Conservation (phyloP, 148 eudicot species). For the Amaranthus hypochondriacus region DNA sequence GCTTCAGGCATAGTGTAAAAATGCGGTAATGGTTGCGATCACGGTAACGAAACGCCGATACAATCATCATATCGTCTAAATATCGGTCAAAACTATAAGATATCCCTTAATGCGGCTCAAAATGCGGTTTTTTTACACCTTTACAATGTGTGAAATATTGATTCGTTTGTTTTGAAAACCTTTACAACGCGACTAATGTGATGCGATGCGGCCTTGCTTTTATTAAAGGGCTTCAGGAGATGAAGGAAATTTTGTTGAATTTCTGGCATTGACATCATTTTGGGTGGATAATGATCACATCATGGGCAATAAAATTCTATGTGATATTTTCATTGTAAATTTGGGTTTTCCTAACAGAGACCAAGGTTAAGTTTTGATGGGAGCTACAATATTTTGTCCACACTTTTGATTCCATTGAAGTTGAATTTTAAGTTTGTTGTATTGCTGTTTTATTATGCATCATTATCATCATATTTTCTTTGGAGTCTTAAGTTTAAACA, state of each 20-base stretch:
- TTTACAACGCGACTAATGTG: too few relatives aligned
- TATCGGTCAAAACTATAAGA: too few relatives aligned
- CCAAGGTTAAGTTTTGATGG: not conserved
- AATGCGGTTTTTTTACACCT: too few relatives aligned
- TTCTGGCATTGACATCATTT: not conserved
- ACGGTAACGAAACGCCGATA: too few relatives aligned
- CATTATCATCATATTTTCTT: not conserved
- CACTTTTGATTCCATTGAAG: not conserved
- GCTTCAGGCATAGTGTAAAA: too few relatives aligned
- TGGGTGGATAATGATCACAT: not conserved
- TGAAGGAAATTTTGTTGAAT: not conserved
- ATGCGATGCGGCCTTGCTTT: not conserved
- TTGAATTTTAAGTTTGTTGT: not conserved
- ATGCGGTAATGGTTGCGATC: too few relatives aligned
- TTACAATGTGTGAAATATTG: too few relatives aligned
- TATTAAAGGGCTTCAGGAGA: not conserved
- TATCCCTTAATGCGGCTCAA: too few relatives aligned
- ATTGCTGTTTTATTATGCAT: not conserved
- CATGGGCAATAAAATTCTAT: not conserved
- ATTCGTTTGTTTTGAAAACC: not conserved
- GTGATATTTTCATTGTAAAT: not conserved
- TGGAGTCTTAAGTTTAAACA: too few relatives aligned
- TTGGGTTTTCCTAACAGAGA: not conserved
- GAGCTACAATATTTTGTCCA: not conserved
- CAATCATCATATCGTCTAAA: too few relatives aligned